These are phyloP conservation scores for Musa schizocarpa DNA, from an alignment of 176 grass and related monocot species.

Conservation along the genomic window DNA sequence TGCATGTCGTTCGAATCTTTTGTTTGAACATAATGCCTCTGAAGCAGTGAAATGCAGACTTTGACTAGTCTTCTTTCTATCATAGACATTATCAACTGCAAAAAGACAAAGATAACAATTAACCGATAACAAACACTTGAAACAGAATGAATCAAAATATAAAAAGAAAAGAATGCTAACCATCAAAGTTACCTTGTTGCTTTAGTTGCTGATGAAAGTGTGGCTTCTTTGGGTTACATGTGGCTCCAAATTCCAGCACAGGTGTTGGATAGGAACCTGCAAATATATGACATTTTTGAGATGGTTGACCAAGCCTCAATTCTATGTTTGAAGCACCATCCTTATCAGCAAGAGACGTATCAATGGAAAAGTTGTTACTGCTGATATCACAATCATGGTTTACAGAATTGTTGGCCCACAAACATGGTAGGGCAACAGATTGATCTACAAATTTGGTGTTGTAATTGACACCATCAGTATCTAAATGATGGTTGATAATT, in stretches of 20 bases:
- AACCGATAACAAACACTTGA: slow-evolving; percentile 4
- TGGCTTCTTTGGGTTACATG: background rate
- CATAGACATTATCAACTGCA: slow-evolving; percentile 45
- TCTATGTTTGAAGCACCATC: slow-evolving; percentile 3
- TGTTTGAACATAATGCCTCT: slow-evolving; percentile 22
- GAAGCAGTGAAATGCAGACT: slow-evolving; percentile 23
- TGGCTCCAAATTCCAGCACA: background rate
- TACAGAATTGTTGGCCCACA: background rate
- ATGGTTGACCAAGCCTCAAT: slow-evolving; percentile 10
- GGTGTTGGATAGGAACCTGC: background rate
- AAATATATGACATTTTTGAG: background rate
- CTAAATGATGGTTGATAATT: background rate
- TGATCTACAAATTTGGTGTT: background rate
- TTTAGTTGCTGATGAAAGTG: background rate
- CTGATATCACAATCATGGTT: background rate
- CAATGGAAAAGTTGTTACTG: background rate
- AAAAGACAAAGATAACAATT: slow-evolving; percentile 3
- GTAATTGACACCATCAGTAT: background rate
- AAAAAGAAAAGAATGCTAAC: background rate
- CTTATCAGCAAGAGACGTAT: background rate
- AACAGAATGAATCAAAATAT: background rate
- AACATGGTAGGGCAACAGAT: background rate
- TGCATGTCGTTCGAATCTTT: slow-evolving; percentile 25
- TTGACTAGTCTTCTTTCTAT: slow-evolving; percentile 37
- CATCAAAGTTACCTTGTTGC: background rate